These are phyloP conservation scores for Scolecobasidium constrictum DNA, from an alignment of 2,329 filamentous ascomycete species.

Conservation along the genomic window DNA sequence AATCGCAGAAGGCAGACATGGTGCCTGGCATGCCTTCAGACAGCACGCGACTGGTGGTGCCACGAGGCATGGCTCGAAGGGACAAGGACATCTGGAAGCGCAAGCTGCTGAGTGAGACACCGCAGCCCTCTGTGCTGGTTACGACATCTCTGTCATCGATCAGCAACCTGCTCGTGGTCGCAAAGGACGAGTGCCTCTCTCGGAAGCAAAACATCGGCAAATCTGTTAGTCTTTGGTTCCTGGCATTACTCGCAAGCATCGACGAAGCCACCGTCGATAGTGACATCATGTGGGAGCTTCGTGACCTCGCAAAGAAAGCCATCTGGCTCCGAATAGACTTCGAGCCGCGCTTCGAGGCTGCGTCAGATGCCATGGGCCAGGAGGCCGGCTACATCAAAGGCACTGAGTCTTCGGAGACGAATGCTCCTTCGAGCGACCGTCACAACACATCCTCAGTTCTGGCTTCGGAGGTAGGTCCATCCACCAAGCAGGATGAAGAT, in stretches of 20 bases:
- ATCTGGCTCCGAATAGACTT: slow-evolving; percentile 48
- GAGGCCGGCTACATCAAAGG: slow-evolving; percentile 28
- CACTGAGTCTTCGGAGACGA: not conserved
- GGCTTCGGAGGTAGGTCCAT: not conserved
- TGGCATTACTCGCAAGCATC: slow-evolving; percentile 67
- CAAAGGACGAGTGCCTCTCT: slow-evolving; percentile 18
- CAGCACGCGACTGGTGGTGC: not conserved
- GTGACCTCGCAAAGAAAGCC: slow-evolving; percentile 71
- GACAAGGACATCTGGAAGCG: not conserved
- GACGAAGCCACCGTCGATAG: slow-evolving; percentile 66
- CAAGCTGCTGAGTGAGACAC: not conserved
- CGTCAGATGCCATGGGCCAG: slow-evolving; percentile 25
- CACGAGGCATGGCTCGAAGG: not conserved
- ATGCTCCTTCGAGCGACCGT: slow-evolving; percentile 13
- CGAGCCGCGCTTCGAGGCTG: slow-evolving; percentile 39
- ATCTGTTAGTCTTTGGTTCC: slow-evolving; percentile 71
- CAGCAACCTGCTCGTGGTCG: not conserved
- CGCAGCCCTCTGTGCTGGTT: not conserved
- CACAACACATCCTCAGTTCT: slow-evolving; percentile 22
- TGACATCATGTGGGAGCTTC: slow-evolving; percentile 62
- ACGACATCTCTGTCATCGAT: not conserved
- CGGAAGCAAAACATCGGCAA: slow-evolving; percentile 49
- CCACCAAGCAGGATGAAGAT: slow-evolving; percentile 16
- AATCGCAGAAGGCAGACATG: slow-evolving; percentile 20
- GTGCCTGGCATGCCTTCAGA: not conserved